A percentile compares a stretch with the other conserved stretches of the same genome.
These are phyloP conservation scores for Echeveria elegans DNA, from an alignment of 164 flowering plant genomes.

Conservation along the genomic window DNA sequence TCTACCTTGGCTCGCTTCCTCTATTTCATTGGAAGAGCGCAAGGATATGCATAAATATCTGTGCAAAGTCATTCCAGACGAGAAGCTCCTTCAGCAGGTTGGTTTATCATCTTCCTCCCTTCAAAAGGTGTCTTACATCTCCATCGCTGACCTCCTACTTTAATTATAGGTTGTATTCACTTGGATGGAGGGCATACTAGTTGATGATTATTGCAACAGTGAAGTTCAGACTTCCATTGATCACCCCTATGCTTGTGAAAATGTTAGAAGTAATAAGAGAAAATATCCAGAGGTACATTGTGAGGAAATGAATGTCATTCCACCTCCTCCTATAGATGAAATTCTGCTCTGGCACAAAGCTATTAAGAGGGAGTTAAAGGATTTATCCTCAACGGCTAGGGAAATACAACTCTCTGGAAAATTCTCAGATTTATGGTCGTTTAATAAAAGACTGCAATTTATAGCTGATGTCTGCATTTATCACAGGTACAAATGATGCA, in stretches of 20 bases:
- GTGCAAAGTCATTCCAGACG: conserved; percentile 68
- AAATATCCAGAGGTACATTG: conserved; percentile 30
- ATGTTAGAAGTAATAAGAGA: conserved; percentile 41
- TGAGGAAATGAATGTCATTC: conserved; percentile 20
- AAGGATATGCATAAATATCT: conserved; percentile 70
- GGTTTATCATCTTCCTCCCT: conserved; percentile 1
- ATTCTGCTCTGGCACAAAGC: conserved; percentile 89
- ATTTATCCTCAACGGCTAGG: conserved; percentile 66
- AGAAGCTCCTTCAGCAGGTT: conserved; percentile 85
- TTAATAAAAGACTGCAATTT: conserved; percentile 76
- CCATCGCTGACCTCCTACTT: not conserved
- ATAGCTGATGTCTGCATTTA: conserved; percentile 93
- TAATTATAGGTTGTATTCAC: conserved; percentile 55
- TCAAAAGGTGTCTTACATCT: not conserved
- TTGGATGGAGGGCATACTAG: conserved; percentile 26
- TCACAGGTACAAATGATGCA: conserved; percentile 52
- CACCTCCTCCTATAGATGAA: conserved; percentile 63
- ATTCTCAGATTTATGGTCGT: conserved; percentile 63
- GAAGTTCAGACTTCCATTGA: conserved; percentile 7
- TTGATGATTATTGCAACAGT: not conserved
- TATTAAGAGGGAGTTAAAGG: conserved; percentile 61
- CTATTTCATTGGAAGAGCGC: conserved; percentile 66
- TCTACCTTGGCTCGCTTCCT: conserved; percentile 89
- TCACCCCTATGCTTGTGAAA: conserved; percentile 31
- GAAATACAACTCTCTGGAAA: conserved; percentile 62